phyloP scores from a whole-genome alignment of 371 early-diverging fungal genomes.

The Chytridium lagenaria region DNA sequence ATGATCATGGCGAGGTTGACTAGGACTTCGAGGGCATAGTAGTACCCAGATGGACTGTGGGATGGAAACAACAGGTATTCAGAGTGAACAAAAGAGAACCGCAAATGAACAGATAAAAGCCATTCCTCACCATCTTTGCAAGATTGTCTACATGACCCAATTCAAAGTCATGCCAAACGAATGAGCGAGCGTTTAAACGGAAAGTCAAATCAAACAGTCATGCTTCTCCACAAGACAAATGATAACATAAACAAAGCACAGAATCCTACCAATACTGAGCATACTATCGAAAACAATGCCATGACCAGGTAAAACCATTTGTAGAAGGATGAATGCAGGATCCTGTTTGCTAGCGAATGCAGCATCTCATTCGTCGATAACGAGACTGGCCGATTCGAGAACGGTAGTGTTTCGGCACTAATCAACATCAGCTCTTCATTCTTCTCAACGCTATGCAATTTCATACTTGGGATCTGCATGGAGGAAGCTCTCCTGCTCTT shows the following conservation, averaged over 20 bases:
- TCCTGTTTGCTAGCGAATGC: conserved; percentile 75
- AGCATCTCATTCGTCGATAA: conserved; percentile 69
- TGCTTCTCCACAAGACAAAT: neutral
- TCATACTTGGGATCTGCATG: conserved; percentile 6
- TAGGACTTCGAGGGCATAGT: conserved; percentile 68
- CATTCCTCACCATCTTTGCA: conserved; percentile 37
- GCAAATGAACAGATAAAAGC: neutral
- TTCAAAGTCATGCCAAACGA: conserved; percentile 62
- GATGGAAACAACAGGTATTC: neutral
- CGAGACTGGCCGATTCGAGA: conserved; percentile 10
- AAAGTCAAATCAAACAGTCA: no score
- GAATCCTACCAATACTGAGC: conserved; percentile 65
- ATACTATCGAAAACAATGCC: conserved; percentile 67
- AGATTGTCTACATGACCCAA: conserved; percentile 46
- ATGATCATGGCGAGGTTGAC: conserved; percentile 77
- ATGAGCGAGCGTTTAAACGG: neutral
- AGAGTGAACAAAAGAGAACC: neutral
- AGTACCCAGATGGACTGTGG: conserved; percentile 47
- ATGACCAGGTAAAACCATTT: conserved; percentile 72
- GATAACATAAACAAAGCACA: neutral
- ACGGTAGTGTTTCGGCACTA: conserved; percentile 15
- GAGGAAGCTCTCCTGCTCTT: conserved; percentile 13
- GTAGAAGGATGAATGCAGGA: conserved; percentile 77
- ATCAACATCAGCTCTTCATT: neutral
- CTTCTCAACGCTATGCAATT: neutral